A percentile compares a stretch with the other conserved stretches of the same genome.
Conservation (phyloP, 345 rosid genomes). For the Boechera stricta region DNA sequence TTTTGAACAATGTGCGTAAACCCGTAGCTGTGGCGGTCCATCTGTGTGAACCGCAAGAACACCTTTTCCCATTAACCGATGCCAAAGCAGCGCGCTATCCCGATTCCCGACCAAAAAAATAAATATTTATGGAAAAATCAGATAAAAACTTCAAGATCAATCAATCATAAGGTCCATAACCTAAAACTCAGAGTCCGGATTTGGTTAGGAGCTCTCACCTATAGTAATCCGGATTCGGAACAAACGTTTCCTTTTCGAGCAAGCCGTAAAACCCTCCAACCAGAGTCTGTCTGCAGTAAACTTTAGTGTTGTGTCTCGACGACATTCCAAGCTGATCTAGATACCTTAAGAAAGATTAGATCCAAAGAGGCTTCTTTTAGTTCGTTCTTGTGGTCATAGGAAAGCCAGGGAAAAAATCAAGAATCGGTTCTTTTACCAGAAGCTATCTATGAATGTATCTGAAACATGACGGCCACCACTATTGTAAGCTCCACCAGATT, state of each 20-base stretch:
- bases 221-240: slow-evolving; percentile 95
- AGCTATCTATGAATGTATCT: slow-evolving; percentile 85
- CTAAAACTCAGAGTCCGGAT: not conserved
- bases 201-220: slow-evolving; percentile 58
- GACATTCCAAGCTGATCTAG: slow-evolving; percentile 99
- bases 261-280: slow-evolving; percentile 93
- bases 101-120: slow-evolving; percentile 3
- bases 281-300: slow-evolving; percentile 95
- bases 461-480: slow-evolving; percentile 90
- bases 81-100: slow-evolving; percentile 92
- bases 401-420: not conserved
- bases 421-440: slow-evolving; percentile 61
- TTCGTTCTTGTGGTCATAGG: not conserved
- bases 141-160: slow-evolving; percentile 5
- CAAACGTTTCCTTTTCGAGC: slow-evolving; percentile 66
- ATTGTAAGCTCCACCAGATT: slow-evolving; percentile 97
- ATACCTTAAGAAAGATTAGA: slow-evolving; percentile 59
- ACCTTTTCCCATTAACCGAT: slow-evolving; percentile 91
- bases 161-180: not conserved
- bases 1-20: slow-evolving; percentile 91
- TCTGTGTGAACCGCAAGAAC: slow-evolving; percentile 65
- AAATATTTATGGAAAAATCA: not conserved
- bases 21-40: slow-evolving; percentile 67
- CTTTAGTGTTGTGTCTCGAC: slow-evolving; percentile 86
- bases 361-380: not conserved